Evolutionary conservation across 78 protist genomes (phyloP).

Genomic region (Tieghemostelium lacteum): DNA sequence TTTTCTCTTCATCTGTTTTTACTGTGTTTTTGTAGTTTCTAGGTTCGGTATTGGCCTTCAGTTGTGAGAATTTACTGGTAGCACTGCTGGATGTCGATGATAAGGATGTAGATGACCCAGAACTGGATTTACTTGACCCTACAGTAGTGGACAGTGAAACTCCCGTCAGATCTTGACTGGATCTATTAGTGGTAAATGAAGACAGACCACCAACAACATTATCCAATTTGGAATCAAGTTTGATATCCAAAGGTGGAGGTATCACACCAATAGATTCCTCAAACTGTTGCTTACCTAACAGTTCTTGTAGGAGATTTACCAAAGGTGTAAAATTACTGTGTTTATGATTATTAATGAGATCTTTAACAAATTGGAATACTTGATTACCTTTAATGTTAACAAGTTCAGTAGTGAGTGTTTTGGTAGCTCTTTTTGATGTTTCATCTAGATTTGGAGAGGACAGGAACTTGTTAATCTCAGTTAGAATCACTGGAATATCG

Average conservation of each 20-base stretch:
- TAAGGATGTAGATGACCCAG: background rate
- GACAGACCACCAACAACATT: too few relatives aligned
- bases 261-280: conserved; percentile 6
- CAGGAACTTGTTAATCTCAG: conserved; percentile 13
- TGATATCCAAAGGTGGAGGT: background rate
- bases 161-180: background rate
- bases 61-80: background rate
- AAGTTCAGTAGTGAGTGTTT: conserved; percentile 41
- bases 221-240: background rate
- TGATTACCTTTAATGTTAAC: background rate
- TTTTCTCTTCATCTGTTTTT: conserved; percentile 6
- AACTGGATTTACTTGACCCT: background rate
- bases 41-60: conserved; percentile 45
- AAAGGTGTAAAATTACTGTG: conserved; percentile 15
- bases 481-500: background rate
- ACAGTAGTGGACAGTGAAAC: background rate
- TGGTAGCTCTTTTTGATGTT: conserved; percentile 24
- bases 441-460: conserved; percentile 16
- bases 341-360: background rate
- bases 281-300: conserved; percentile 2
- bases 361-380: conserved; percentile 3
- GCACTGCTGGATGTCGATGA: background rate
- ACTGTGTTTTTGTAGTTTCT: conserved; percentile 16
- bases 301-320: conserved; percentile 17
- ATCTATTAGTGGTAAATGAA: background rate